A percentile compares a stretch with the other conserved stretches of the same genome.
Evolutionary conservation across 73 alveolate genomes (phyloP).

Genomic region (Paramecium biaurelia): DNA sequence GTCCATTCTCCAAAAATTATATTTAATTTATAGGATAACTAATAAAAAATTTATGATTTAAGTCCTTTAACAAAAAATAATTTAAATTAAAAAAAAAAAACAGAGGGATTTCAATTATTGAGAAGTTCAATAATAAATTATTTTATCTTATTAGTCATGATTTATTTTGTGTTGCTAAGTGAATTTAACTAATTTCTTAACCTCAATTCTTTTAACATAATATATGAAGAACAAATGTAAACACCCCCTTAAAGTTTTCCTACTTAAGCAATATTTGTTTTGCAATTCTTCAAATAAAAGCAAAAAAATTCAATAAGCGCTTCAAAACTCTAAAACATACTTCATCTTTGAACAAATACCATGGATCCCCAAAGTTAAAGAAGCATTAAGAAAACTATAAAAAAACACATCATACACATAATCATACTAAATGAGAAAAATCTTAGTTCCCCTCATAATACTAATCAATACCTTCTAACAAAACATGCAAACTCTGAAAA

Average conservation of each 20-base stretch:
- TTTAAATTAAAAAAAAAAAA: not conserved
- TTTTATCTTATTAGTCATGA: not conserved
- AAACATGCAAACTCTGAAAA: not conserved
- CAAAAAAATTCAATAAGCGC: not conserved
- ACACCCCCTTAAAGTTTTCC: not conserved
- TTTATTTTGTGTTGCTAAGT: not conserved
- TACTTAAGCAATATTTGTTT: not conserved
- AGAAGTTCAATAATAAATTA: not conserved
- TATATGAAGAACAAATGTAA: not conserved
- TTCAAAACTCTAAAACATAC: not conserved
- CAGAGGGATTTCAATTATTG: not conserved
- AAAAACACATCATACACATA: not conserved
- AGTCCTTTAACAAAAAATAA: not conserved
- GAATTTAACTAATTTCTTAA: not conserved
- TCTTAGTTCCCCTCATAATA: constrained; percentile 12
- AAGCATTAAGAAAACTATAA: not conserved
- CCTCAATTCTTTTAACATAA: not conserved
- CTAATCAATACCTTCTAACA: not conserved
- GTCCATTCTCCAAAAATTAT: too few species aligned
- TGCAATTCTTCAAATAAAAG: not conserved
- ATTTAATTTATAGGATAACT: too few species aligned
- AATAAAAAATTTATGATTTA: too few species aligned
- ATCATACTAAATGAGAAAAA: not conserved
- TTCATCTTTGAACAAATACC: not conserved
- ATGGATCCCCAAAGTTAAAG: not conserved